These are phyloP conservation scores for Emiliania huxleyi DNA, from an alignment of 78 protist species.

Conservation along the genomic window DNA sequence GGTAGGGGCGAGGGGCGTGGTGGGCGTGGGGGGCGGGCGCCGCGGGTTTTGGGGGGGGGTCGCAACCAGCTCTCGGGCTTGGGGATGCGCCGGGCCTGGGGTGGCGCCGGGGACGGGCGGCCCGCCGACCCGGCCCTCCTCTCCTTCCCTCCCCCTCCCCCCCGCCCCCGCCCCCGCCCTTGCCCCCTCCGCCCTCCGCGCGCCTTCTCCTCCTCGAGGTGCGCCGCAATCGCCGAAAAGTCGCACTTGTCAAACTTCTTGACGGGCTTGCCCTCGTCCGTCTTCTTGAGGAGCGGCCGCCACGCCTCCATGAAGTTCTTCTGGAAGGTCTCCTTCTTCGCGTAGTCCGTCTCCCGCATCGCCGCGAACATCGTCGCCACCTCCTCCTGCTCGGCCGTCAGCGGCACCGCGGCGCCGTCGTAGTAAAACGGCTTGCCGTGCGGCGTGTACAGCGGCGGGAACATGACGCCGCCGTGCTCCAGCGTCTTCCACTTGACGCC, in stretches of 20 bases:
- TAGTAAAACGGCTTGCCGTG: conserved; percentile 74
- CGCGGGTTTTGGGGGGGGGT: too few species aligned
- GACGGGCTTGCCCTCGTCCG: conserved; percentile 76
- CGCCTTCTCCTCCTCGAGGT: not conserved
- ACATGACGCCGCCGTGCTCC: conserved; percentile 83
- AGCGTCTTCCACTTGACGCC: conserved; percentile 63
- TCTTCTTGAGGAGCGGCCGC: conserved; percentile 29
- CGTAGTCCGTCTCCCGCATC: conserved; percentile 82
- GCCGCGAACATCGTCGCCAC: conserved; percentile 87
- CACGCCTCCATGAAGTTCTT: conserved; percentile 83
- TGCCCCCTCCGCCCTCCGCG: conserved; percentile 48
- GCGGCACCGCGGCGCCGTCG: conserved; percentile 48
- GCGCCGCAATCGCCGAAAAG: not conserved
- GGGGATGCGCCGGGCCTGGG: too few species aligned
- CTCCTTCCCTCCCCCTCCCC: too few species aligned
- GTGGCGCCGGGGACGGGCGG: too few species aligned
- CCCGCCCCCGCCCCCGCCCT: conserved; percentile 59
- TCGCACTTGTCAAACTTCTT: not conserved
- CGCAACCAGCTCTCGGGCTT: too few species aligned
- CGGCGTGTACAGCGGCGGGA: conserved; percentile 89
- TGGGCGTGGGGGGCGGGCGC: too few species aligned
- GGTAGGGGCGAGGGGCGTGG: too few species aligned
- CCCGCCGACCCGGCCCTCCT: too few species aligned
- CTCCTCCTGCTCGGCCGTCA: not conserved
- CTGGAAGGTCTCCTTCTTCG: conserved; percentile 65